These are phyloP conservation scores for Colletotrichum karsti DNA, from an alignment of 2,329 filamentous ascomycete species.

Conservation along the genomic window DNA sequence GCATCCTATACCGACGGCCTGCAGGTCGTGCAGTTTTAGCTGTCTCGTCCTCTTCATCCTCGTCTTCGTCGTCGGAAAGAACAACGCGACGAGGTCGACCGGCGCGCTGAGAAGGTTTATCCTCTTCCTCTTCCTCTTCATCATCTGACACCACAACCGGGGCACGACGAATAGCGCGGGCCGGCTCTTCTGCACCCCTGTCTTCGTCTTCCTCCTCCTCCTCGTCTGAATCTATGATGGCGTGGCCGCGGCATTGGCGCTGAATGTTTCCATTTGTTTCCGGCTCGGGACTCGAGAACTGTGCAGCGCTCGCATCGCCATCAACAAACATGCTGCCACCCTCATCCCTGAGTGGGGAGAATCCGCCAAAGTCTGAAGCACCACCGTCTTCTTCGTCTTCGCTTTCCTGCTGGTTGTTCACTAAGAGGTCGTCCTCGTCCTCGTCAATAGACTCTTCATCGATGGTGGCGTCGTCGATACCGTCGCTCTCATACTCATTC, in stretches of 20 bases:
- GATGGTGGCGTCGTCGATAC: constrained; percentile 46
- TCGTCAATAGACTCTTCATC: constrained; percentile 30
- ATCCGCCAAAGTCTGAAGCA: constrained; percentile 13
- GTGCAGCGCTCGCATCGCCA: constrained; percentile 19
- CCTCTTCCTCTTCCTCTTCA: constrained; percentile 18
- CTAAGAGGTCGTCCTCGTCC: constrained; percentile 16
- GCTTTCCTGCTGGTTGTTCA: constrained; percentile 22
- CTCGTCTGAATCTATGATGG: constrained; percentile 37
- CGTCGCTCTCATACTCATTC: constrained; percentile 47
- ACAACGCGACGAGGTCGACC: constrained; percentile 30
- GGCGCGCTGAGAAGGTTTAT: not conserved
- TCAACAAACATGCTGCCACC: constrained; percentile 21
- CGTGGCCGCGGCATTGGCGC: constrained; percentile 31
- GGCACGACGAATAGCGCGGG: not conserved
- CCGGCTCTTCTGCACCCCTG: not conserved
- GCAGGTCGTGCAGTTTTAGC: not conserved
- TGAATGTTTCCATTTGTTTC: constrained; percentile 17
- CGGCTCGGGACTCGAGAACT: constrained; percentile 42
- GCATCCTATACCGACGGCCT: constrained; percentile 8
- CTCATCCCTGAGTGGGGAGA: constrained; percentile 20
- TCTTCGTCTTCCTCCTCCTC: constrained; percentile 29
- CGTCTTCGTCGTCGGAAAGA: constrained; percentile 34
- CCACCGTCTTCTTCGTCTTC: constrained; percentile 35
- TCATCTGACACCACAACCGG: constrained; percentile 32
- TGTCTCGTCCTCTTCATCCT: not conserved